phyloP scores from a whole-genome alignment of 768 basidiomycete species.

The Pleurotus tuber-regium region DNA sequence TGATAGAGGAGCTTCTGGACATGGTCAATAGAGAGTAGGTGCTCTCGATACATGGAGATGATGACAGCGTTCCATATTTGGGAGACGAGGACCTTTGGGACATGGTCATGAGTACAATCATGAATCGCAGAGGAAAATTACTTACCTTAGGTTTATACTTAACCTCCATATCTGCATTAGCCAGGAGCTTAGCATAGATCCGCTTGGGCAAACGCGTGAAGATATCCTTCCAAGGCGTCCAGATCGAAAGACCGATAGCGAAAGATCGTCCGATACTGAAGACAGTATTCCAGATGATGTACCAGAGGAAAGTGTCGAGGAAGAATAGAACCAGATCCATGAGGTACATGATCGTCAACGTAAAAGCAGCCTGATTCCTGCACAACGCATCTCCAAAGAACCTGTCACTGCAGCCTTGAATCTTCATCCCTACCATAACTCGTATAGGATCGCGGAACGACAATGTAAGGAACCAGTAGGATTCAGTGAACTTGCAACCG shows the following conservation, averaged over 20 bases:
- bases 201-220: conserved; percentile 94
- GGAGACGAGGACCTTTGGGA: conserved; percentile 82
- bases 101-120: conserved; percentile 5
- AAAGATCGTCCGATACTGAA: conserved; percentile 89
- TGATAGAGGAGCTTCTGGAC: conserved; percentile 98
- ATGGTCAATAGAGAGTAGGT: conserved; percentile 97
- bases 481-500: conserved; percentile 94
- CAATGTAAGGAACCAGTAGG: conserved; percentile 96
- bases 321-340: conserved; percentile 98
- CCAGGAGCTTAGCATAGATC: conserved; percentile 93
- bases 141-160: conserved; percentile 99
- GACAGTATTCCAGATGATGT: conserved; percentile 98
- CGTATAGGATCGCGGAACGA: conserved; percentile 92
- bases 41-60: conserved; percentile 99
- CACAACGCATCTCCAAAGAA: conserved; percentile 84
- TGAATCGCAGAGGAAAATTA: neutral
- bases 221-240: conserved; percentile 99
- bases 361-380: conserved; percentile 91
- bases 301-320: conserved; percentile 99
- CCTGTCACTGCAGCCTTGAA: conserved; percentile 86
- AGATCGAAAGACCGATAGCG: conserved; percentile 89
- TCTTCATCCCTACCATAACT: conserved; percentile 96
- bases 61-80: conserved; percentile 99
- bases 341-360: conserved; percentile 96
- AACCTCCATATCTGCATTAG: conserved; percentile 93